Evolutionary conservation across 2,329 filamentous ascomycete genomes (phyloP), one percentile per base, ranked within the genome.

Genomic region (Calonectria fujianensis): DNA sequence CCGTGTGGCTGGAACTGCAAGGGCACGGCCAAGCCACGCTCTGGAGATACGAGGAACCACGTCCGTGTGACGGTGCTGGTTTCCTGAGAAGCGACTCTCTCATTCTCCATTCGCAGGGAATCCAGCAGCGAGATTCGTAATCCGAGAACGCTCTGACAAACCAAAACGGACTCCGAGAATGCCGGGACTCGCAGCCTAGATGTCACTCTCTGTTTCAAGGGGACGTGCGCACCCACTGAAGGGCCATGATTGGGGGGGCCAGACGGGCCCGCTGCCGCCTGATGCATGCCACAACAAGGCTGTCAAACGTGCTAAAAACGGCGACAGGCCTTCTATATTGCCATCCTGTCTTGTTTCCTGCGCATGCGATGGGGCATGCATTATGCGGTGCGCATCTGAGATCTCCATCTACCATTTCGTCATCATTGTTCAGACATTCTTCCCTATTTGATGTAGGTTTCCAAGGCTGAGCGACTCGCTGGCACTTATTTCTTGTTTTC

Each of bases 271-370:
- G 29, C 54, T 37, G 54, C 41, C 39, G 29, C 48, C 48, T 54
- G 69, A 71, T 50, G 64, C 70, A 73, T 73, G 70, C 64, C 64
- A 63, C 27, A 61, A 35, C 70, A 69, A 63, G 54, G 64, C 64
- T 72, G 64, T 54, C 54, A 72, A 68, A 64, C 37, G 39, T 59
- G 50, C 63, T 45, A 70, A 63, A 70, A 64, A 51, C 61, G 37
- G 69, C 48, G 61, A 64, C 39, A 14, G 57, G n/a, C 32, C 57
- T 61, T 48, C 45, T 48, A 20, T 24, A 48, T 48, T 48, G 45
- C 37, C 39, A 24, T 27, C 51, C n/a, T 61, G 57, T 39, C 57
- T 18, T 39, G n/a, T n/a, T 37, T 61, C 45, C 45, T 48, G 45
- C 45, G 37, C 57, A 39, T 61, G 57, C 24, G 32, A 35, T 37